Conservation (phyloP, 345 rosid genomes). For the Alliaria petiolata region DNA sequence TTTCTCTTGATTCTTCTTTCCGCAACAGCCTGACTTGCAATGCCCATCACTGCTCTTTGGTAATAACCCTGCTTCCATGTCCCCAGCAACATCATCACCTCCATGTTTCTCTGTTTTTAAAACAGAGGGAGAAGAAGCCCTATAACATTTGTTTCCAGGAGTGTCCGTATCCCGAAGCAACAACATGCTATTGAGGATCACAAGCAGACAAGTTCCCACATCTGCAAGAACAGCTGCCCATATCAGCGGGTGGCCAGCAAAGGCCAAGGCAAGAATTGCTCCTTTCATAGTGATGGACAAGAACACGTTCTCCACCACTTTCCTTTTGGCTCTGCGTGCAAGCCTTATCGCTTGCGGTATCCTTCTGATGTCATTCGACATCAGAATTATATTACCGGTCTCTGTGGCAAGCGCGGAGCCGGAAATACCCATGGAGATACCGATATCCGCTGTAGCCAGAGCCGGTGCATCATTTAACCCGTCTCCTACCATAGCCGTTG, state of each 20-base stretch:
- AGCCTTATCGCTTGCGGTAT: slow-evolving; percentile 64
- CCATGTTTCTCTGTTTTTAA: not conserved
- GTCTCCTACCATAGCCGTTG: slow-evolving; percentile 84
- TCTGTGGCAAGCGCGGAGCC: slow-evolving; percentile 90
- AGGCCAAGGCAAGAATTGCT: slow-evolving; percentile 63
- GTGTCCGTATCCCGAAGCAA: slow-evolving; percentile 36
- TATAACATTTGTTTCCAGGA: slow-evolving; percentile 17
- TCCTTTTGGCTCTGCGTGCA: slow-evolving; percentile 53
- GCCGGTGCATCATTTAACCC: slow-evolving; percentile 96
- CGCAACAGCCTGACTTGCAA: slow-evolving; percentile 31
- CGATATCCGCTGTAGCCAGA: slow-evolving; percentile 81
- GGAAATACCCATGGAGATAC: slow-evolving; percentile 88
- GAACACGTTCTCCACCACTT: slow-evolving; percentile 64
- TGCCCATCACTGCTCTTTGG: slow-evolving; percentile 14
- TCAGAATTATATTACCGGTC: slow-evolving; percentile 71
- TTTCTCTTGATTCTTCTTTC: slow-evolving; percentile 16
- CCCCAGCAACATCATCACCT: slow-evolving; percentile 9
- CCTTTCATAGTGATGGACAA: slow-evolving; percentile 59
- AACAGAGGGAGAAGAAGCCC: not conserved
- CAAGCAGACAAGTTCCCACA: slow-evolving; percentile 82
- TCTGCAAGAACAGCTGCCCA: slow-evolving; percentile 95
- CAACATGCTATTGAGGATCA: slow-evolving; percentile 79
- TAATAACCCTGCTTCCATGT: slow-evolving; percentile 27
- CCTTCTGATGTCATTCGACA: slow-evolving; percentile 80
- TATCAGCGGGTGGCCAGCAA: slow-evolving; percentile 76